Evolutionary conservation across 1,284 basidiomycete species (phyloP).

Genomic region (Ceratobasidium papillatum): DNA sequence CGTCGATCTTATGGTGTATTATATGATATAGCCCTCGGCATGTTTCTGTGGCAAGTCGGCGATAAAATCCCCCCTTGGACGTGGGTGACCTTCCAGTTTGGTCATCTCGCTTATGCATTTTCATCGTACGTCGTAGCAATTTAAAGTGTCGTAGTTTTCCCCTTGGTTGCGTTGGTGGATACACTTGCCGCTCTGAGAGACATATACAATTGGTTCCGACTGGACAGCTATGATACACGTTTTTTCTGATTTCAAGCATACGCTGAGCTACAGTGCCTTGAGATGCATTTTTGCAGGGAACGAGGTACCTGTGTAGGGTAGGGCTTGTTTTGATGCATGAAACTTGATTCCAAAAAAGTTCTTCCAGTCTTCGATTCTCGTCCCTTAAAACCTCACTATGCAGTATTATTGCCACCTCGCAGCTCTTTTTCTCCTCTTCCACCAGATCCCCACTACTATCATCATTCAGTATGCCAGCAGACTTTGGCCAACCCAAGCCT

Average conservation of each 20-base stretch:
- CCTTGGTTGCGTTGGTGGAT: too few relatives aligned
- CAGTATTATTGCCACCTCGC: conserved; percentile 4
- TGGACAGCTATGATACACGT: too few relatives aligned
- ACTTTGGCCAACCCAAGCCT: conserved; percentile 18
- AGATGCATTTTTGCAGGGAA: background rate
- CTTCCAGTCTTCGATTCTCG: background rate
- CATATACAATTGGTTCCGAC: too few relatives aligned
- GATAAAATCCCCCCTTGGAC: background rate
- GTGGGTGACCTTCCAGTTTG: too few relatives aligned
- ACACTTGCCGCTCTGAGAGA: too few relatives aligned
- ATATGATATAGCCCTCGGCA: too few relatives aligned
- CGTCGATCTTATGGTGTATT: too few relatives aligned
- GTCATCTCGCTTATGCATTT: too few relatives aligned
- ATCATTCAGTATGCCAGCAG: background rate
- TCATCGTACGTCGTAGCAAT: too few relatives aligned
- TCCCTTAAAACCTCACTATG: background rate
- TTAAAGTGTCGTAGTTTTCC: too few relatives aligned
- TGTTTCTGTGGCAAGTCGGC: background rate
- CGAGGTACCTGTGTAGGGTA: background rate
- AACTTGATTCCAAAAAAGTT: too few relatives aligned
- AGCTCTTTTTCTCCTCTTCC: background rate
- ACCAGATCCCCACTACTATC: background rate
- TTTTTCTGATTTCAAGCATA: background rate
- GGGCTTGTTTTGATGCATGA: background rate
- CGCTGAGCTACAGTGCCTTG: background rate